phyloP scores from a whole-genome alignment of 345 rosid genomes.

The Moringa oleifera region DNA sequence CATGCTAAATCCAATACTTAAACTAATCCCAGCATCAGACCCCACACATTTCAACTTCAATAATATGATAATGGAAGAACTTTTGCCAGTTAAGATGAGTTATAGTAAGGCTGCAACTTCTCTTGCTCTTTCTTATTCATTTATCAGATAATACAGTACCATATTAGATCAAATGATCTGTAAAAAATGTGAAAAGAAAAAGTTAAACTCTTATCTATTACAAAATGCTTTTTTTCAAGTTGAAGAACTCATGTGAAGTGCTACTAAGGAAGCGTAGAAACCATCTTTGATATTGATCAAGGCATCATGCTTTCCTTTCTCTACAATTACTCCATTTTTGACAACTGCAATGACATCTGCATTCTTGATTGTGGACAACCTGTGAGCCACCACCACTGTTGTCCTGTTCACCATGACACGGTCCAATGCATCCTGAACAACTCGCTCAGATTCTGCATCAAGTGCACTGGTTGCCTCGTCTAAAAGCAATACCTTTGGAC shows the following conservation, averaged over 20 bases:
- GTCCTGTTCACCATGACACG: conserved; percentile 54
- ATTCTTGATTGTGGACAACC: conserved; percentile 55
- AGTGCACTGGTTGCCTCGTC: conserved; percentile 79
- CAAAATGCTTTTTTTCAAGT: conserved; percentile 2
- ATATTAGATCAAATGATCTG: too few relatives aligned
- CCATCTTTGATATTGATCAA: conserved; percentile 47
- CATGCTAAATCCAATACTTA: too few relatives aligned
- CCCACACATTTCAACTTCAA: too few relatives aligned
- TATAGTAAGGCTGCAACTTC: too few relatives aligned
- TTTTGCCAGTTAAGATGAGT: too few relatives aligned
- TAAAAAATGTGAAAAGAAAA: too few relatives aligned
- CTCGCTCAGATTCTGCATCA: conserved; percentile 65
- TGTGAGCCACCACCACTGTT: conserved; percentile 57
- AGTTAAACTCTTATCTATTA: too few relatives aligned
- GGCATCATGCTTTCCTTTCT: conserved; percentile 59
- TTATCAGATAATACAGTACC: too few relatives aligned
- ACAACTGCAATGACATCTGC: conserved; percentile 64
- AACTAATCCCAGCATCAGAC: too few relatives aligned
- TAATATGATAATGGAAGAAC: too few relatives aligned
- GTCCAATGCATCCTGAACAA: conserved; percentile 71
- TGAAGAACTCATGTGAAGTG: conserved; percentile 41
- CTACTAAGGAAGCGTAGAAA: conserved; percentile 54
- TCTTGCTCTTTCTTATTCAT: too few relatives aligned
- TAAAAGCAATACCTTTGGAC: conserved; percentile 53
- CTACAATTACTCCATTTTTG: conserved; percentile 50